Base-by-base conservation (phyloP, 352 stramenopile species). In the Peronosclerospora sorghi region DNA sequence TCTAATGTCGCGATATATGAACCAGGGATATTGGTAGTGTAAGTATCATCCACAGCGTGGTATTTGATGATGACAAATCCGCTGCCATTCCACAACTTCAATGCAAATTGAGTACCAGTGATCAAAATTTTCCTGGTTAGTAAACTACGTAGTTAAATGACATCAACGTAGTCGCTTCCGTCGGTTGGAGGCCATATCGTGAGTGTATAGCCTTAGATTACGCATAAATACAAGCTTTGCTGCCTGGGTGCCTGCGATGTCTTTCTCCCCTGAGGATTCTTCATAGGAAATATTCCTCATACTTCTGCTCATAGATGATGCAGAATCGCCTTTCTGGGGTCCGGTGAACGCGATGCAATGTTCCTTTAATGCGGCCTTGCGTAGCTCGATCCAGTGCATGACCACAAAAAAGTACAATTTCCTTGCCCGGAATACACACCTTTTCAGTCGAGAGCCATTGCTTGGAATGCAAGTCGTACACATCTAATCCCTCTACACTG, bases 301-400 rank as follows among this genome's bases (percentile, higher is more conserved):
- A 81, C 41, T 81, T 81, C 48, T 81, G 68, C 56, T 81, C 68
- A 34, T 78, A 81, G 27, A 81, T 71, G 41, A 81, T 65, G 51
- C 68, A 81, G 44, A 76, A 78, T 19, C 68, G 57, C 12, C 51
- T 41, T 21, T 67, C 52, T 9, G 49, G 48, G 13, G 51, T 69
- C 28, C 62, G 62, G 30, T 62, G 60, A 35, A 81, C 68, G 27
- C 68, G 65, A 46, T 81, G 68, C 27, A 77, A 45, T 10, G 68
- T 77, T 41, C 68, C 68, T 26, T 56, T 52, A 18, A 81, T 73
- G 9, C 65, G 68, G 12, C 63, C 59, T 35, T 75, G 30, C 7
- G 68, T 81, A 23, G 45, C 55, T 14, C 60, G 59, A 41, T 68
- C 49, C 41, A 81, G 50, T 1, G 68, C 65, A 39, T 77, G 70